These are phyloP conservation scores for Pseudogymnoascus sp. DNA, from an alignment of 2,329 filamentous ascomycete species.

Conservation along the genomic window DNA sequence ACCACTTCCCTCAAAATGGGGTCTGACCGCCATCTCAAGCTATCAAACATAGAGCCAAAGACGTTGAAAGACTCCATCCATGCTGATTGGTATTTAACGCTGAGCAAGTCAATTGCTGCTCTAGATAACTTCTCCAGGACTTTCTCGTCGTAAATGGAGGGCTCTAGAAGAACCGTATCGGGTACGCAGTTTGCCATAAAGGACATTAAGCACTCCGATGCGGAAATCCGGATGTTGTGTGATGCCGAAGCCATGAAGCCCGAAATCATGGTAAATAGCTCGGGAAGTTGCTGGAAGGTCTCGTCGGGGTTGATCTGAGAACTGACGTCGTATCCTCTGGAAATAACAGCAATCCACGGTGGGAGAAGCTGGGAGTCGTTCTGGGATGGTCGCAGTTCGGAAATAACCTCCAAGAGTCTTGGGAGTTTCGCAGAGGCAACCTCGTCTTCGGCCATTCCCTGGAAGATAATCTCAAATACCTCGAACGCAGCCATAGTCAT, in stretches of 20 bases:
- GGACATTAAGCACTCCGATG: constrained; percentile 89
- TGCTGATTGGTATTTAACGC: constrained; percentile 84
- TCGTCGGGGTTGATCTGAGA: constrained; percentile 83
- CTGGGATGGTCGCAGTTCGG: constrained; percentile 80
- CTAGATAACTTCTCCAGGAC: constrained; percentile 73
- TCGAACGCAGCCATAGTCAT: constrained; percentile 95
- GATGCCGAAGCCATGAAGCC: constrained; percentile 79
- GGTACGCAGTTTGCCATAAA: constrained; percentile 89
- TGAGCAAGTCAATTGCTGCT: constrained; percentile 66
- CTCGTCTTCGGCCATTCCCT: constrained; percentile 79
- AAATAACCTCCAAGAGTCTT: constrained; percentile 81
- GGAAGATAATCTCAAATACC: constrained; percentile 95
- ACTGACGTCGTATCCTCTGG: constrained; percentile 87
- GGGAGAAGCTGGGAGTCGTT: constrained; percentile 93
- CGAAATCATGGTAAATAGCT: constrained; percentile 72
- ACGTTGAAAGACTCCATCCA: constrained; percentile 95
- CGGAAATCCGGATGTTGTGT: constrained; percentile 88
- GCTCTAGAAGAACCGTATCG: constrained; percentile 72
- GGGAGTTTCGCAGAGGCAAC: constrained; percentile 84
- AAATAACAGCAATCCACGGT: constrained; percentile 93
- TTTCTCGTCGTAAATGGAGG: constrained; percentile 90
- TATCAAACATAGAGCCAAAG: constrained; percentile 77
- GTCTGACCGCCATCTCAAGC: constrained; percentile 74
- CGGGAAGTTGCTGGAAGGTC: constrained; percentile 83
- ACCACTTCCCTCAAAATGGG: constrained; percentile 71